Percentiles rank a stretch among this genome's conserved stretches.
Conservation (phyloP, 2,329 filamentous ascomycete genomes). For the Paraphaeosphaeria minitans region DNA sequence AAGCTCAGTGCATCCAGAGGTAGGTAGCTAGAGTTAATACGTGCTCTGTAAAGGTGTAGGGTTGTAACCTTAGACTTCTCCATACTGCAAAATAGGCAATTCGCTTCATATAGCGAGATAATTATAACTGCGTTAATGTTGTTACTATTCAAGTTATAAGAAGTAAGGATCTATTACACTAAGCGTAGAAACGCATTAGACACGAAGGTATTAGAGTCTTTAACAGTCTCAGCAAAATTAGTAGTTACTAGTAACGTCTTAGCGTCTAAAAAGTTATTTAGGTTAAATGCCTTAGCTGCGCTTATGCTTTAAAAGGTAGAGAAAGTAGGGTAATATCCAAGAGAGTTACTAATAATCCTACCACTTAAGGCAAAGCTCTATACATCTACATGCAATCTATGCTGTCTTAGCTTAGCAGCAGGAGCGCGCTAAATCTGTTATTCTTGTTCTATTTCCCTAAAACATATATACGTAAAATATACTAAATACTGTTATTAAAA, state of each 20-base stretch:
- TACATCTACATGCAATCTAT: constrained; percentile 55
- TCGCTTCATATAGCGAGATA: constrained; percentile 66
- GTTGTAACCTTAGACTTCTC: constrained; percentile 37
- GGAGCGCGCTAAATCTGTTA: constrained; percentile 58
- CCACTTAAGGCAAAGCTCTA: constrained; percentile 49
- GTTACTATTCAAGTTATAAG: neutral
- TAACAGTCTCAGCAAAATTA: constrained; percentile 57
- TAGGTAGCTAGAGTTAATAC: constrained; percentile 45
- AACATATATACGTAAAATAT: neutral
- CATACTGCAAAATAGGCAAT: constrained; percentile 55
- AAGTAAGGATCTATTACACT: constrained; percentile 58
- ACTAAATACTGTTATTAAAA: neutral
- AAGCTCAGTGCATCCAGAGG: constrained; percentile 55
- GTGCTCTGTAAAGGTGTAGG: constrained; percentile 60
- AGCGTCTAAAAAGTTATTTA: constrained; percentile 34
- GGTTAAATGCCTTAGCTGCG: constrained; percentile 43
- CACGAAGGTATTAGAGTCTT: neutral
- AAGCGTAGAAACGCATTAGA: constrained; percentile 58
- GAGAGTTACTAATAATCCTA: constrained; percentile 22
- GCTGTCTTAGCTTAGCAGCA: constrained; percentile 44
- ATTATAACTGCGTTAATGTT: constrained; percentile 50
- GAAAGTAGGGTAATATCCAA: constrained; percentile 55
- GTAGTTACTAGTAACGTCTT: constrained; percentile 52
- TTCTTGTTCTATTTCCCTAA: constrained; percentile 64
- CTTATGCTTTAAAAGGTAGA: constrained; percentile 49